These are phyloP conservation scores for Anthoceros angustus DNA, from an alignment of 225 moss, liverwort and hornwort genomes.

Conservation along the genomic window DNA sequence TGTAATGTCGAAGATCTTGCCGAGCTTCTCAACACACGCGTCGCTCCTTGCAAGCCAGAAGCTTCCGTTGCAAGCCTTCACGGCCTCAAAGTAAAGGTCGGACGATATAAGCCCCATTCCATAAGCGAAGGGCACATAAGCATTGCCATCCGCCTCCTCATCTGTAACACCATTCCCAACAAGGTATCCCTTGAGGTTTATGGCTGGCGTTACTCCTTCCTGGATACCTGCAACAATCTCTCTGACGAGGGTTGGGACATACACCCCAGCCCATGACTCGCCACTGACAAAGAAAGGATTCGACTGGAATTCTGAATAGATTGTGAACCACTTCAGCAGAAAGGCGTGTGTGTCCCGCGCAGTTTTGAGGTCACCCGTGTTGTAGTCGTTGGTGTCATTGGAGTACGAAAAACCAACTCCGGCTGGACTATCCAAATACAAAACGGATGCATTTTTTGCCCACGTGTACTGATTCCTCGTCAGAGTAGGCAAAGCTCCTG, in stretches of 20 bases:
- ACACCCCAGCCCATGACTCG: constrained; percentile 82
- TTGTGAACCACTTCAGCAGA: constrained; percentile 69
- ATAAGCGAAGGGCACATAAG: constrained; percentile 53
- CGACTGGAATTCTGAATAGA: constrained; percentile 47
- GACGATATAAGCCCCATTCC: constrained; percentile 83
- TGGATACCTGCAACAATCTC: constrained; percentile 55
- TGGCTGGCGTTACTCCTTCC: constrained; percentile 47
- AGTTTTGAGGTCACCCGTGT: constrained; percentile 68
- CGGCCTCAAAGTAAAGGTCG: constrained; percentile 40
- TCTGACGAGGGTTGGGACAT: constrained; percentile 69
- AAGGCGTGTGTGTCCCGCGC: constrained; percentile 60
- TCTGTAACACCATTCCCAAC: constrained; percentile 78
- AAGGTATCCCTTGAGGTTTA: constrained; percentile 83
- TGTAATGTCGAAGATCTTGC: constrained; percentile 27
- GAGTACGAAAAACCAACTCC: constrained; percentile 75
- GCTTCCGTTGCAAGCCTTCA: constrained; percentile 43
- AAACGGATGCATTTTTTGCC: constrained; percentile 65
- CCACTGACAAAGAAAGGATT: constrained; percentile 63
- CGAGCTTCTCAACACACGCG: constrained; percentile 22
- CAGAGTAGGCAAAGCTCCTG: constrained; percentile 40
- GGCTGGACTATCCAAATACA: constrained; percentile 85
- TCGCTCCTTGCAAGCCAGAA: constrained; percentile 52
- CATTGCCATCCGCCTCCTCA: constrained; percentile 67
- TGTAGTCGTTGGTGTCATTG: constrained; percentile 43
- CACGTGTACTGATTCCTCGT: constrained; percentile 53